Percentiles rank a stretch among this genome's conserved stretches.
Evolutionary conservation across 805 yeast species (phyloP).

Genomic region (Priceomyces fermenticarens): DNA sequence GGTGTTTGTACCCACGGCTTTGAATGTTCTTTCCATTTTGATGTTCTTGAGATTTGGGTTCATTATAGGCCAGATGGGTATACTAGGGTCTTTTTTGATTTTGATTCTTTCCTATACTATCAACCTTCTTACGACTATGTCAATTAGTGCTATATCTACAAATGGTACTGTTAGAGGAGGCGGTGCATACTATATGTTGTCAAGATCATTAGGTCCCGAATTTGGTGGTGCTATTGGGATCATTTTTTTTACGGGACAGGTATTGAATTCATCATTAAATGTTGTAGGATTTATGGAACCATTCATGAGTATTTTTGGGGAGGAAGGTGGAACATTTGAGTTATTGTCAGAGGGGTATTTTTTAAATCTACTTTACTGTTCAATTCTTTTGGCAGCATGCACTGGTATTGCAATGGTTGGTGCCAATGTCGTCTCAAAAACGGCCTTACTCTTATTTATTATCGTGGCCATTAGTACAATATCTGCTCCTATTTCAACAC

Average conservation of each 20-base stretch:
- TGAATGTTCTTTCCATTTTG: conserved; percentile 88
- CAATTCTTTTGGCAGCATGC: conserved; percentile 66
- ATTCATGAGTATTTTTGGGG: conserved; percentile 73
- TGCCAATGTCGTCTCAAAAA: conserved; percentile 72
- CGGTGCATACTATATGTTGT: conserved; percentile 97
- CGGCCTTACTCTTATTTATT: conserved; percentile 73
- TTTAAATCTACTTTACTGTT: conserved; percentile 70
- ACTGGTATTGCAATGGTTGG: conserved; percentile 78
- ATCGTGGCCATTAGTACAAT: conserved; percentile 67
- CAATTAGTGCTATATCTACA: conserved; percentile 93
- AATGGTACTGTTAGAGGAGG: conserved; percentile 98
- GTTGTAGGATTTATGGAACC: conserved; percentile 97
- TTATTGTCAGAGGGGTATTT: conserved; percentile 68
- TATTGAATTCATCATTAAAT: conserved; percentile 84
- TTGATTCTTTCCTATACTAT: conserved; percentile 73
- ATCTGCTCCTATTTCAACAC: conserved; percentile 76
- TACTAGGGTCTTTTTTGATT: conserved; percentile 69
- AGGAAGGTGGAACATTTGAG: conserved; percentile 51
- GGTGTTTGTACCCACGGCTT: conserved; percentile 88
- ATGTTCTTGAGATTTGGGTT: conserved; percentile 96
- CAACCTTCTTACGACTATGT: conserved; percentile 79
- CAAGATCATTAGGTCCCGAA: conserved; percentile 93
- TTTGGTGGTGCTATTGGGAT: conserved; percentile 98
- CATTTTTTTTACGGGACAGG: conserved; percentile 92
- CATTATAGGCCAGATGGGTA: conserved; percentile 91